These are phyloP conservation scores for Fistulina hepatica DNA, from an alignment of 1,284 basidiomycete species.

Conservation along the genomic window DNA sequence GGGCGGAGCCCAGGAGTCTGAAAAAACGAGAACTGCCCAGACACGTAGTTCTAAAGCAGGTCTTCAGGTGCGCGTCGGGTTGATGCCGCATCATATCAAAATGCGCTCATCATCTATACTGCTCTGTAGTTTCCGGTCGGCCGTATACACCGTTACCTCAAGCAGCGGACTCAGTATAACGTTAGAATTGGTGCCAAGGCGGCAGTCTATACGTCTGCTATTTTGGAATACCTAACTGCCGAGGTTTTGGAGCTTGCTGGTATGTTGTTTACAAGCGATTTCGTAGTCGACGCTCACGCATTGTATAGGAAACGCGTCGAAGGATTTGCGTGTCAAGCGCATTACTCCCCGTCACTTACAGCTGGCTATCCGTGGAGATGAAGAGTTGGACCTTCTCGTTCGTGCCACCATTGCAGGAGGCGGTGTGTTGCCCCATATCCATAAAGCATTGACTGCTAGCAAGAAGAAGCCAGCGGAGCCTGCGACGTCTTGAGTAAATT, in stretches of 20 bases:
- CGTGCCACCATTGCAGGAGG: constrained; percentile 65
- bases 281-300: not conserved
- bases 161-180: constrained; percentile 87
- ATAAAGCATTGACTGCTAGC: constrained; percentile 68
- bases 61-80: constrained; percentile 49
- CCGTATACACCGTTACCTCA: constrained; percentile 92
- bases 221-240: constrained; percentile 84
- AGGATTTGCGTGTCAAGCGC: constrained; percentile 92
- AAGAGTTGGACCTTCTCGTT: constrained; percentile 78
- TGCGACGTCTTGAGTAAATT: too few relatives aligned
- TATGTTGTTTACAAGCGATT: constrained; percentile 33
- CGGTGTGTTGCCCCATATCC: constrained; percentile 94
- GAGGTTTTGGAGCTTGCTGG: constrained; percentile 86
- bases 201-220: constrained; percentile 86
- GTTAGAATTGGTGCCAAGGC: constrained; percentile 89
- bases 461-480: not conserved
- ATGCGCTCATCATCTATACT: constrained; percentile 1
- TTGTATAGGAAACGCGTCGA: constrained; percentile 81
- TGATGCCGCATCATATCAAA: not conserved
- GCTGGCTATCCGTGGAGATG: constrained; percentile 92
- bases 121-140: constrained; percentile 73
- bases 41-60: constrained; percentile 79
- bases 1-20: constrained; percentile 20
- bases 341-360: constrained; percentile 93
- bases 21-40: constrained; percentile 25